phyloP scores from a whole-genome alignment of 2,329 filamentous ascomycete genomes.

The Harringtonia lauricola region DNA sequence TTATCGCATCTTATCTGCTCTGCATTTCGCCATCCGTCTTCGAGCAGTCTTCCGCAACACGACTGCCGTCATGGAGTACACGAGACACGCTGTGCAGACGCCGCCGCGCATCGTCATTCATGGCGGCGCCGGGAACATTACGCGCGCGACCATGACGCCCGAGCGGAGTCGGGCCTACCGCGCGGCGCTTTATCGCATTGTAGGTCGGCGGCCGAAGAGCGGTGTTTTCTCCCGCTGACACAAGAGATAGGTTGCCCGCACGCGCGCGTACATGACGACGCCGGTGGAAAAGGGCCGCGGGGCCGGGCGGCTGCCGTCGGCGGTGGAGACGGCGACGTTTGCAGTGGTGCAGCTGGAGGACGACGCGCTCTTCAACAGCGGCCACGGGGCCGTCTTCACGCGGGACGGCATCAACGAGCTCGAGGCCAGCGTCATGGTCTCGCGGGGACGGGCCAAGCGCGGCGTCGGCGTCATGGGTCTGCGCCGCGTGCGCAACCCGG shows the following conservation, averaged over 20 bases:
- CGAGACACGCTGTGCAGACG: too few species aligned
- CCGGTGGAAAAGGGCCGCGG: not conserved
- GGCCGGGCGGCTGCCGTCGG: constrained; percentile 30
- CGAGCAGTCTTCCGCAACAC: too few species aligned
- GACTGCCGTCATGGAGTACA: too few species aligned
- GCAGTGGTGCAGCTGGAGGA: constrained; percentile 70
- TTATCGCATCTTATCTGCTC: too few species aligned
- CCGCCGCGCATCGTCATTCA: constrained; percentile 57
- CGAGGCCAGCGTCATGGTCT: constrained; percentile 81
- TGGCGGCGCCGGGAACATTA: constrained; percentile 62
- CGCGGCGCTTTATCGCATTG: constrained; percentile 48
- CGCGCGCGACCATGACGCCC: constrained; percentile 44
- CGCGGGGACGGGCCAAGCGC: constrained; percentile 59
- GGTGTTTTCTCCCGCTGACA: not conserved
- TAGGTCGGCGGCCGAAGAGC: constrained; percentile 17
- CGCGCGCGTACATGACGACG: constrained; percentile 35
- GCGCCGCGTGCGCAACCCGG: constrained; percentile 65
- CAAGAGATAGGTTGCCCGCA: constrained; percentile 27
- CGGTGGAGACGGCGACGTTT: constrained; percentile 63
- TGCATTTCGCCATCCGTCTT: too few species aligned
- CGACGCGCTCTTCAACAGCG: constrained; percentile 74
- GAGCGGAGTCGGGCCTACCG: constrained; percentile 48
- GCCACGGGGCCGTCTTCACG: constrained; percentile 77
- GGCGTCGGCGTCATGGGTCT: constrained; percentile 69
- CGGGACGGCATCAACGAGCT: constrained; percentile 74